Evolutionary conservation across 2,329 filamentous ascomycete species (phyloP).

Genomic region (Calonectria hawksworthii): DNA sequence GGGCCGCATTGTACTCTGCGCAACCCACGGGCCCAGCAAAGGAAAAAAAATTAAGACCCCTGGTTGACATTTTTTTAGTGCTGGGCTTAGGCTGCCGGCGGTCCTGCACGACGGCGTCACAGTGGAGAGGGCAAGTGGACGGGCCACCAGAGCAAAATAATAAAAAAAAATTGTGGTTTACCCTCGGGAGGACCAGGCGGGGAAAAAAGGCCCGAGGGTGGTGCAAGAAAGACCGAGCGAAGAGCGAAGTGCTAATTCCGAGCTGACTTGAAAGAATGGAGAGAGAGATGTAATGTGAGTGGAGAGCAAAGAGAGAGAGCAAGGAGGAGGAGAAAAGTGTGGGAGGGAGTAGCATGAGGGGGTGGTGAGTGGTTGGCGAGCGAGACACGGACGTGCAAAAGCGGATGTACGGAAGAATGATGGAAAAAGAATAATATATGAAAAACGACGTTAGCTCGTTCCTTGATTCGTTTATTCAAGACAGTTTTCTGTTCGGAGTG

Average conservation of each 20-base stretch:
- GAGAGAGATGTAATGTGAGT: not conserved
- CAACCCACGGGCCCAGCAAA: not conserved
- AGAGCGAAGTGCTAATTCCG: conserved; percentile 7
- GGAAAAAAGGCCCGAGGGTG: conserved; percentile 17
- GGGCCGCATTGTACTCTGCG: not conserved
- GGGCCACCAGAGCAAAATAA: not conserved
- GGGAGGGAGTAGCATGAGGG: not conserved
- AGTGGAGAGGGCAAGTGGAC: conserved; percentile 10
- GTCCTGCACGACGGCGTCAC: conserved; percentile 26
- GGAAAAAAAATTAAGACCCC: not conserved
- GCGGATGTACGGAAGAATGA: conserved; percentile 12
- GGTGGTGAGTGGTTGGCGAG: not conserved
- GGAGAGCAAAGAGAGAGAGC: not conserved
- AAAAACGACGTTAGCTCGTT: conserved; percentile 3
- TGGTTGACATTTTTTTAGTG: conserved; percentile 11
- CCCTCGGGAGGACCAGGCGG: not conserved
- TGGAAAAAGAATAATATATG: conserved; percentile 9
- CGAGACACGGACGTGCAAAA: not conserved
- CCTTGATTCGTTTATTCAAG: not conserved
- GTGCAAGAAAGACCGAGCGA: conserved; percentile 24
- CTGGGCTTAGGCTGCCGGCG: conserved; percentile 3
- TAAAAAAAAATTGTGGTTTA: not conserved
- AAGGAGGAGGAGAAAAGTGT: not conserved
- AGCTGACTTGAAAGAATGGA: conserved; percentile 1
- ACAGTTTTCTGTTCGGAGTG: conserved; percentile 1